A percentile compares a stretch with the other conserved stretches of the same genome.
Conservation (phyloP, 192 early-diverging fungal species). For the Blastocladiella britannica region DNA sequence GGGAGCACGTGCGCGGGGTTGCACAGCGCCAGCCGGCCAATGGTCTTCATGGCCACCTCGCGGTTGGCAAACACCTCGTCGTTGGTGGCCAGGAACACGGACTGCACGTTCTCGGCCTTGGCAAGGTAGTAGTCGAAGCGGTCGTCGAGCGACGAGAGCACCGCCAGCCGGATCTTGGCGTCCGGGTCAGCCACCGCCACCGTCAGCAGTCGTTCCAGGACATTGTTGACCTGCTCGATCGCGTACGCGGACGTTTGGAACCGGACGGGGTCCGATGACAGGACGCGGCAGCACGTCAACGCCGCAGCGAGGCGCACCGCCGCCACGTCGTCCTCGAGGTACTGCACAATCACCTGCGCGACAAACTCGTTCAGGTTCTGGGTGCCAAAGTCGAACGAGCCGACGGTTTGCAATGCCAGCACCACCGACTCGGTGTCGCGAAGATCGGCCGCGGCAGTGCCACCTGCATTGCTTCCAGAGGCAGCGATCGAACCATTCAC, state of each 20-base stretch:
- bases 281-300: constrained; percentile 59
- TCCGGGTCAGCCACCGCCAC: constrained; percentile 77
- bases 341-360: constrained; percentile 59
- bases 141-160: constrained; percentile 53
- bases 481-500: no score
- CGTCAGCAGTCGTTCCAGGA: constrained; percentile 69
- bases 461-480: no score
- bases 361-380: constrained; percentile 75
- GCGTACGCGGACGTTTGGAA: constrained; percentile 53
- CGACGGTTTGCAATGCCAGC: constrained; percentile 61
- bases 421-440: constrained; percentile 55
- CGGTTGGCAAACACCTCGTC: constrained; percentile 80
- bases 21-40: constrained; percentile 61
- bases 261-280: constrained; percentile 62
- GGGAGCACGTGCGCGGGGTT: constrained; percentile 91
- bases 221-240: constrained; percentile 61
- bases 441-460: constrained; percentile 19
- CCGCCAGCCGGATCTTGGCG: constrained; percentile 49
- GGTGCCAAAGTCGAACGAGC: constrained; percentile 65
- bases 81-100: constrained; percentile 68
- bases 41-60: constrained; percentile 56
- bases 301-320: constrained; percentile 69
- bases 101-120: constrained; percentile 74
- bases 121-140: constrained; percentile 75
- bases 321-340: constrained; percentile 52